Conservation (phyloP, 768 basidiomycete genomes). For the Trametes meyenii region DNA sequence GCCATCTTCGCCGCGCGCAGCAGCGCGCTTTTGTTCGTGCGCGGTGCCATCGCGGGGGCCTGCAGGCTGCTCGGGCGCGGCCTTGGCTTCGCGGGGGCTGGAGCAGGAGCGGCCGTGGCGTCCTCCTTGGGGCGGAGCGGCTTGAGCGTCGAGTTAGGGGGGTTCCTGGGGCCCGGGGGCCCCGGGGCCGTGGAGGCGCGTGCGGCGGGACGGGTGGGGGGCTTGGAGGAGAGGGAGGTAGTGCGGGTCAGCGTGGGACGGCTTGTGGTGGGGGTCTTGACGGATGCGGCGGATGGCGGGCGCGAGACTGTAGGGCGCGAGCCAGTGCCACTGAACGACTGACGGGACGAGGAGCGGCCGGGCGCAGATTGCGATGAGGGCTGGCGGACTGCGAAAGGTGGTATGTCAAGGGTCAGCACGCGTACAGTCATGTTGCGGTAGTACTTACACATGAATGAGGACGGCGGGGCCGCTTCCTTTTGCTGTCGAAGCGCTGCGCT, state of each 20-base stretch:
- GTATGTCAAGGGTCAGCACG: neutral
- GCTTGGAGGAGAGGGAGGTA: conserved; percentile 8
- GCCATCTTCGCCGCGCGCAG: conserved; percentile 72
- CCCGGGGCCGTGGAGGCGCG: neutral
- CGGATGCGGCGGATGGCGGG: conserved; percentile 29
- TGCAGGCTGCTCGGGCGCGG: conserved; percentile 61
- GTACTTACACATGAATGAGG: conserved; percentile 70
- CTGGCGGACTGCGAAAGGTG: conserved; percentile 45
- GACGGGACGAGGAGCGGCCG: conserved; percentile 48
- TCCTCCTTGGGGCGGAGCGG: neutral
- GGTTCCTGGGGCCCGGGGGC: neutral
- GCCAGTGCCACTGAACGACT: conserved; percentile 31
- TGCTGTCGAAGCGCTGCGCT: conserved; percentile 44
- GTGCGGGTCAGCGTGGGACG: conserved; percentile 14
- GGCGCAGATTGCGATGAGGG: conserved; percentile 38
- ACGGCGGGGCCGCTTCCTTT: conserved; percentile 53
- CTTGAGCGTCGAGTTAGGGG: neutral
- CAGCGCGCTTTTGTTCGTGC: conserved; percentile 74
- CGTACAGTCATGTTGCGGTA: neutral
- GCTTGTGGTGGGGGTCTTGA: neutral
- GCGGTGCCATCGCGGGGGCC: conserved; percentile 65
- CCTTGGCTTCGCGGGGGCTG: conserved; percentile 36
- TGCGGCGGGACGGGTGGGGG: conserved; percentile 8
- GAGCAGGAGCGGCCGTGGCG: conserved; percentile 19
- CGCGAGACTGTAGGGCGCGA: conserved; percentile 27